Percentiles rank a stretch among this genome's conserved stretches.
These are phyloP conservation scores for Cladophialophora psammophila DNA, from an alignment of 2,329 filamentous ascomycete genomes.

Conservation along the genomic window DNA sequence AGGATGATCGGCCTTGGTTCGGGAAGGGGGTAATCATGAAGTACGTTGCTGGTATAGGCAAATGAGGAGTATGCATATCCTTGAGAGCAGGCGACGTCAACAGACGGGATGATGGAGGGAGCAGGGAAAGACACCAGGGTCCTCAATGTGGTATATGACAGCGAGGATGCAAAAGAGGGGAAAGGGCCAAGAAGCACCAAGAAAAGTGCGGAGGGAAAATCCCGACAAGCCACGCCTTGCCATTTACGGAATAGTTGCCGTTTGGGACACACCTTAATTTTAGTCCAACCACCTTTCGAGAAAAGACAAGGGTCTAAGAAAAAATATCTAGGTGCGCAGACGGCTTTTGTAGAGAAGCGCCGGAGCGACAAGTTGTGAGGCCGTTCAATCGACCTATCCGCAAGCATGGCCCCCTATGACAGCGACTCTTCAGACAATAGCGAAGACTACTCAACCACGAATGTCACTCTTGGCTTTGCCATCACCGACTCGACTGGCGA, in stretches of 20 bases:
- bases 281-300: neutral
- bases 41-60: slow-evolving; percentile 7
- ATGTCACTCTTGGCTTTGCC: slow-evolving; percentile 88
- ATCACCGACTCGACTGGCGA: slow-evolving; percentile 81
- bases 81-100: slow-evolving; percentile 11
- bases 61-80: slow-evolving; percentile 30
- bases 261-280: slow-evolving; percentile 28
- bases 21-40: slow-evolving; percentile 10
- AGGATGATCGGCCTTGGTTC: slow-evolving; percentile 16
- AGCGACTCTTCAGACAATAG: slow-evolving; percentile 78
- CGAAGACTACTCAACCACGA: slow-evolving; percentile 68
- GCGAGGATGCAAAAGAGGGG: slow-evolving; percentile 17
- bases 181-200: neutral
- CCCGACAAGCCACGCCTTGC: neutral
- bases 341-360: neutral
- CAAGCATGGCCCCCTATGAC: slow-evolving; percentile 76
- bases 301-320: neutral
- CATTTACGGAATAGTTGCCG: slow-evolving; percentile 14
- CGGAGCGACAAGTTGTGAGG: neutral
- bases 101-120: slow-evolving; percentile 14
- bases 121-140: neutral
- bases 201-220: slow-evolving; percentile 12
- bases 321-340: neutral
- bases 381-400: neutral
- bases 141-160: slow-evolving; percentile 14